Base-by-base conservation (phyloP, 202 grass and related monocot species). In the Zizania palustris region DNA sequence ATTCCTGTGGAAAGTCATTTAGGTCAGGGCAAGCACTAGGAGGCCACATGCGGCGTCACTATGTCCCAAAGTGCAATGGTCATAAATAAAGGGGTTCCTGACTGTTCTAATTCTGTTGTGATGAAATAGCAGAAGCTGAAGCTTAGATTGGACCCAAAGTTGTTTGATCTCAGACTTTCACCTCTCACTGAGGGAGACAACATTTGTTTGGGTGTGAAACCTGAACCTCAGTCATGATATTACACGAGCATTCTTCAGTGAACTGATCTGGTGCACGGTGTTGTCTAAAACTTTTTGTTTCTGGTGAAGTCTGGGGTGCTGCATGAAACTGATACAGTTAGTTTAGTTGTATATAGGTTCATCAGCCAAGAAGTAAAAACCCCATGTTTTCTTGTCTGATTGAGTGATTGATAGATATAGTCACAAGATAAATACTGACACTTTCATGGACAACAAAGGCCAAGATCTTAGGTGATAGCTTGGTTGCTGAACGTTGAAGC, bases 21-120 rank as follows among this genome's bases (percentile, higher is more conserved):
- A 34, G 74, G 13, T 78, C 82, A 65, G 74, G 67, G 9, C 22
- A 45, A 6, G 74, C 74, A 44, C 71, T 72, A 49, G 82, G 74
- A 78, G 67, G 82, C 59, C 82, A 84, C 74, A 84, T 78, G 74
- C 77, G 66, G 46, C 22, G 14, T 6, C 74, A 78, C 48, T 62
- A 63, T 37, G 76, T 45, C 36, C 57, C 21, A 11, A 84, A 45
- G 5, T 34, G 67, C 60, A 73, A 79, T 50, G 41, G 5, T n/a
- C 33, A 1, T 12, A 4, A 65, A 1, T 12, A 4, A 65, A 20
- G 68, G 60, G 5, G 15, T 59, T 49, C 41, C 50, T 65, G 60
- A 73, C 40, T 18, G 74, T 40, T 18, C 67, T 74, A 42, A 49
- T 48, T 85, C 60, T 65, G 41, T 55, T 66, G 9, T 66, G 19